These are phyloP conservation scores for Drechmeria coniospora DNA, from an alignment of 2,329 filamentous ascomycete genomes.

Conservation along the genomic window DNA sequence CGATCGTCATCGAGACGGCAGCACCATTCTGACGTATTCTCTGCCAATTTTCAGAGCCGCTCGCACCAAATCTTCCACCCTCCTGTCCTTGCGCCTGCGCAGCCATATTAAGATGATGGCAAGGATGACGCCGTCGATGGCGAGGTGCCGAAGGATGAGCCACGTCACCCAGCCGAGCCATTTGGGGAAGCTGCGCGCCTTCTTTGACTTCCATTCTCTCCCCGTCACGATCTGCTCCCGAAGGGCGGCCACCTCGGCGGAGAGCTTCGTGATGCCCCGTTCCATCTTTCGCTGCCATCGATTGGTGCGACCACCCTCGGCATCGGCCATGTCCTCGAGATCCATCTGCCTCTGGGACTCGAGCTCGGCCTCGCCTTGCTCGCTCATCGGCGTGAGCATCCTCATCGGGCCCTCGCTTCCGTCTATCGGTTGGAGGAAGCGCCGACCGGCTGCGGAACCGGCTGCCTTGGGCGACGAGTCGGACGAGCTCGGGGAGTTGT, in stretches of 20 bases:
- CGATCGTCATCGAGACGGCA: constrained; percentile 37
- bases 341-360: constrained; percentile 33
- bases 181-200: constrained; percentile 45
- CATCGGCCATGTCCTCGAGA: constrained; percentile 28
- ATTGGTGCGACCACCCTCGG: constrained; percentile 22
- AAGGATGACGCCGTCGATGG: constrained; percentile 54
- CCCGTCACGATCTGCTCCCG: constrained; percentile 78
- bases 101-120: constrained; percentile 55
- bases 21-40: constrained; percentile 42
- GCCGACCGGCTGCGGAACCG: constrained; percentile 18
- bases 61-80: constrained; percentile 59
- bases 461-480: constrained; percentile 37
- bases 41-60: constrained; percentile 41
- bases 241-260: constrained; percentile 80
- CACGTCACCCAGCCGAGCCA: constrained; percentile 61
- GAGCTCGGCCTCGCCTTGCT: constrained; percentile 55
- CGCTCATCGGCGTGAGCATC: constrained; percentile 72
- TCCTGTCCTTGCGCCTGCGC: constrained; percentile 52
- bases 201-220: constrained; percentile 53
- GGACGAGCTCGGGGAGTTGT: constrained; percentile 55
- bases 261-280: constrained; percentile 72
- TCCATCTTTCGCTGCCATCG: constrained; percentile 76
- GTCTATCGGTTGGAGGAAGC: constrained; percentile 30
- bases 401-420: constrained; percentile 44
- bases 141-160: constrained; percentile 55